These are phyloP conservation scores for Anisodus tanguticus DNA, from an alignment of 257 asterid species.

Conservation along the genomic window DNA sequence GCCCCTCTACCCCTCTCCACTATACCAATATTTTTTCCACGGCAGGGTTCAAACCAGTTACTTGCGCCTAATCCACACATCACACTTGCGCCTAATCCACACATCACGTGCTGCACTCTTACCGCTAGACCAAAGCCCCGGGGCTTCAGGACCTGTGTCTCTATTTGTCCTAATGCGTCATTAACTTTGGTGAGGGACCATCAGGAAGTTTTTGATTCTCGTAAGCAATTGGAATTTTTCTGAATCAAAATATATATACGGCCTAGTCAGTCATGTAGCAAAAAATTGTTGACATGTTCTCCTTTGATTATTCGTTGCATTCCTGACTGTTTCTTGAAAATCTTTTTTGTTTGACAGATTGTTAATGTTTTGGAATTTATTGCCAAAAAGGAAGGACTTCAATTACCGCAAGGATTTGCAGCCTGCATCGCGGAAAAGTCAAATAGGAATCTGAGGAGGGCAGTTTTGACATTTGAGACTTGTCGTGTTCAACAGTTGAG, in stretches of 20 bases:
- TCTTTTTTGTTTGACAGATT: slow-evolving; percentile 51
- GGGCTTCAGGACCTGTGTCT: not conserved
- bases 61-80: not conserved
- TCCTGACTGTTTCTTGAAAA: not conserved
- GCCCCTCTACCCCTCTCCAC: not conserved
- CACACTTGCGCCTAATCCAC: not conserved
- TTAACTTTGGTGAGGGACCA: not conserved
- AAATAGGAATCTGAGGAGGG: slow-evolving; percentile 89
- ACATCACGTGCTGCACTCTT: not conserved
- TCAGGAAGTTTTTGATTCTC: not conserved
- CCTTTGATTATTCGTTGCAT: not conserved
- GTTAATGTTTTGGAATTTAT: slow-evolving; percentile 78
- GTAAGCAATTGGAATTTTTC: not conserved
- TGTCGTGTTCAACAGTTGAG: slow-evolving; percentile 95
- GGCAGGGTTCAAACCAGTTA: not conserved
- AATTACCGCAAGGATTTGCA: slow-evolving; percentile 79
- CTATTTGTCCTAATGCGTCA: not conserved
- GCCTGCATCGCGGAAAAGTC: slow-evolving; percentile 81
- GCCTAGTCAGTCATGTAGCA: not conserved
- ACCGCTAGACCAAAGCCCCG: not conserved
- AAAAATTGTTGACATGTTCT: slow-evolving; percentile 23
- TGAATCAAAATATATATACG: not conserved
- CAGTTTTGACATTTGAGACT: slow-evolving; percentile 85
- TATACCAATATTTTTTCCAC: not conserved
- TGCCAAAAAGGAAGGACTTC: slow-evolving; percentile 90